These are phyloP conservation scores for Emergomyces pasteurianus DNA, from an alignment of 2,329 filamentous ascomycete genomes.

Conservation along the genomic window DNA sequence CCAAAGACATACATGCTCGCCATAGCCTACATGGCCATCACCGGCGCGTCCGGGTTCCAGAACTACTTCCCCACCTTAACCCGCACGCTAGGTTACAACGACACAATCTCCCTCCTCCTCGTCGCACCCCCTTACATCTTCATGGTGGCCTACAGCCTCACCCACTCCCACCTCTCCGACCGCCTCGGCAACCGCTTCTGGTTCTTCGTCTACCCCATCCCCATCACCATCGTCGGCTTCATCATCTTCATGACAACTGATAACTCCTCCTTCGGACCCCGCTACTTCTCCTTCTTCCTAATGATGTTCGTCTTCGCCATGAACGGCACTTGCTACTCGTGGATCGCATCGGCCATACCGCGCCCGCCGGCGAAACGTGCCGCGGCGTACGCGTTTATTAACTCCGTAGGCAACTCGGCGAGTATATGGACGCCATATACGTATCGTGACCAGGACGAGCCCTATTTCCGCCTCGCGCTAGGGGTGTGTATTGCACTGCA, in stretches of 20 bases:
- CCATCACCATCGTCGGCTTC: constrained; percentile 40
- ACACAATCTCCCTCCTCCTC: constrained; percentile 39
- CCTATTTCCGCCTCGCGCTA: constrained; percentile 32
- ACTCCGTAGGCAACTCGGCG: constrained; percentile 42
- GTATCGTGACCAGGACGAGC: constrained; percentile 29
- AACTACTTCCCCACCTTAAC: constrained; percentile 47
- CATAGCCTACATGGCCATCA: constrained; percentile 38
- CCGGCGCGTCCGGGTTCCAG: constrained; percentile 41
- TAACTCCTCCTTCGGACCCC: constrained; percentile 35
- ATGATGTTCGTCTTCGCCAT: constrained; percentile 46
- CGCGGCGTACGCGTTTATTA: constrained; percentile 44
- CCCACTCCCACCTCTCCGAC: constrained; percentile 36
- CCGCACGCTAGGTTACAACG: constrained; percentile 31
- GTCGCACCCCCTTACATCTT: constrained; percentile 44
- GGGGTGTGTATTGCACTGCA: constrained; percentile 32
- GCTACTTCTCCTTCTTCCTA: constrained; percentile 45
- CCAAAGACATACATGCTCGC: constrained; percentile 37
- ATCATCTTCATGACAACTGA: constrained; percentile 43
- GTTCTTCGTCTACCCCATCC: constrained; percentile 43
- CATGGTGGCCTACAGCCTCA: constrained; percentile 38
- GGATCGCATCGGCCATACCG: constrained; percentile 41
- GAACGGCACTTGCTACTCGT: constrained; percentile 39
- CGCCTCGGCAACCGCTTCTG: constrained; percentile 36
- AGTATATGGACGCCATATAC: constrained; percentile 43
- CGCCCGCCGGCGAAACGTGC: constrained; percentile 45